These are phyloP conservation scores for Boletus calvinii DNA, from an alignment of 1,284 basidiomycete species.

Conservation along the genomic window DNA sequence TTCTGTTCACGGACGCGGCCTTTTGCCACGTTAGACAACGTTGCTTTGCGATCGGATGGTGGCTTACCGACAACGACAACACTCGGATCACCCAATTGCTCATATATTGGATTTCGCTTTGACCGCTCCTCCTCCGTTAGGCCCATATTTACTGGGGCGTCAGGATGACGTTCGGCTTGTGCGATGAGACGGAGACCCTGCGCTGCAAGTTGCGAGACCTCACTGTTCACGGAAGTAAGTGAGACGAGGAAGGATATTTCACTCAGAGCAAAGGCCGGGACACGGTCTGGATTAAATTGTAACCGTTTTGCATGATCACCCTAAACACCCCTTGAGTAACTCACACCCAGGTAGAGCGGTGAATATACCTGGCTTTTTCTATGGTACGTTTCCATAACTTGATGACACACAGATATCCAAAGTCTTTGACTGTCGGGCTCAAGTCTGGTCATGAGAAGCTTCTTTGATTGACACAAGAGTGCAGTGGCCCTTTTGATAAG, in stretches of 20 bases:
- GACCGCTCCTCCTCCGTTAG: slow-evolving; percentile 59
- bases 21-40: slow-evolving; percentile 18
- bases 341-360: neutral
- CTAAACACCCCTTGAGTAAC: slow-evolving; percentile 29
- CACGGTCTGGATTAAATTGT: slow-evolving; percentile 50
- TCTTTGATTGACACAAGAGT: slow-evolving; percentile 55
- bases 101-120: slow-evolving; percentile 70
- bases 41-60: neutral
- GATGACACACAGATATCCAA: slow-evolving; percentile 62
- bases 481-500: slow-evolving; percentile 47
- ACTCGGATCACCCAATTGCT: slow-evolving; percentile 73
- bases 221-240: slow-evolving; percentile 64
- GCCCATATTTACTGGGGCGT: slow-evolving; percentile 48
- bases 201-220: slow-evolving; percentile 65
- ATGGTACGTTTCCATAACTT: slow-evolving; percentile 57
- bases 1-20: slow-evolving; percentile 80
- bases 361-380: slow-evolving; percentile 46
- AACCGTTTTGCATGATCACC: slow-evolving; percentile 45
- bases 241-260: slow-evolving; percentile 73
- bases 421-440: slow-evolving; percentile 63
- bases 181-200: slow-evolving; percentile 66
- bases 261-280: slow-evolving; percentile 60
- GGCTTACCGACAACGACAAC: slow-evolving; percentile 64
- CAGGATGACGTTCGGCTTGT: slow-evolving; percentile 59
- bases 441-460: slow-evolving; percentile 55